These are phyloP conservation scores for Adansonia rubrostipa DNA, from an alignment of 441 rosid species.

Conservation along the genomic window DNA sequence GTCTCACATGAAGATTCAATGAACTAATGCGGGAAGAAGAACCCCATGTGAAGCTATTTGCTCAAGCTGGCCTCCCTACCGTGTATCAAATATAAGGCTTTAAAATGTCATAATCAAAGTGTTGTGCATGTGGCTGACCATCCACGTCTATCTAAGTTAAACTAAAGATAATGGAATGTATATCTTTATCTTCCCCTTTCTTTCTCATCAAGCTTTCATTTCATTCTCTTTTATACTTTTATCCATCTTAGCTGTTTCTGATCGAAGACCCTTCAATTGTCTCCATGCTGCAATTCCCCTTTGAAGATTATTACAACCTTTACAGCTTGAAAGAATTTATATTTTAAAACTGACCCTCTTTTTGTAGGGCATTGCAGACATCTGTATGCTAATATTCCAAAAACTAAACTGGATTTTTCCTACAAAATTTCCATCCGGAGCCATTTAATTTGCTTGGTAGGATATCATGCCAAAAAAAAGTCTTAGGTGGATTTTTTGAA, in stretches of 20 bases:
- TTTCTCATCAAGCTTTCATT: slow-evolving; percentile 12
- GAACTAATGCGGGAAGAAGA: neutral
- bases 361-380: slow-evolving; percentile 15
- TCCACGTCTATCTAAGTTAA: neutral
- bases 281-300: slow-evolving; percentile 20
- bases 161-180: neutral
- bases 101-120: slow-evolving; percentile 1
- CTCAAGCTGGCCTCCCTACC: slow-evolving; percentile 6
- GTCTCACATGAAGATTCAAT: neutral
- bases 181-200: neutral
- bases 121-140: slow-evolving; percentile 19
- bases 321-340: slow-evolving; percentile 34
- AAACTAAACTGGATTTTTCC: slow-evolving; percentile 9
- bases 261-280: slow-evolving; percentile 20
- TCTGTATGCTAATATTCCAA: neutral
- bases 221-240: slow-evolving; percentile 10
- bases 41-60: neutral
- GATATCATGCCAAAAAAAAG: neutral
- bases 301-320: slow-evolving; percentile 28
- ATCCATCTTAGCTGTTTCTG: slow-evolving; percentile 16
- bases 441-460: neutral
- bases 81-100: neutral
- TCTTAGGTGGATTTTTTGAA: neutral
- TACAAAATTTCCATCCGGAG: slow-evolving; percentile 5
- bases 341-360: neutral